Evolutionary conservation across 2,329 filamentous ascomycete genomes (phyloP).

Genomic region (Fusarium sambucinum): DNA sequence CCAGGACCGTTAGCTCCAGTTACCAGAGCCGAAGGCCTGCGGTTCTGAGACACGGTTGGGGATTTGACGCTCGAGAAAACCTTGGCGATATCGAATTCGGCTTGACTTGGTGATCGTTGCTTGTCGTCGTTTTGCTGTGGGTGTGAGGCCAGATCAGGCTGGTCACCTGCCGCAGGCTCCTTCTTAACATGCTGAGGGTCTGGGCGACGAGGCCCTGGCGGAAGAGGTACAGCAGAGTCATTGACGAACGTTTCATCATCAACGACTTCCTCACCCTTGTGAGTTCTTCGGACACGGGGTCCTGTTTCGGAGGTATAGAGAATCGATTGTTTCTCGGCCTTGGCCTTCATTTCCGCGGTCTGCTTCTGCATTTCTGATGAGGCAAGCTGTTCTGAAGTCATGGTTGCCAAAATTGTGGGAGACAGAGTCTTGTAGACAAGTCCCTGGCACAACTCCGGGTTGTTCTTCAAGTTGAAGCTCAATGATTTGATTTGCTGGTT

Average conservation of each 20-base stretch:
- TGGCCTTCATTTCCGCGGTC: slow-evolving; percentile 80
- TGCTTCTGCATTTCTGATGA: slow-evolving; percentile 88
- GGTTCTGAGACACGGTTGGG: slow-evolving; percentile 65
- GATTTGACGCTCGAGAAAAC: slow-evolving; percentile 88
- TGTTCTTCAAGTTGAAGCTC: slow-evolving; percentile 89
- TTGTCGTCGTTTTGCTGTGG: slow-evolving; percentile 60
- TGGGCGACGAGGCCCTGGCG: slow-evolving; percentile 40
- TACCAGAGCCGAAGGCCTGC: slow-evolving; percentile 62
- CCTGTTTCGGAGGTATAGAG: slow-evolving; percentile 77
- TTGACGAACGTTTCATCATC: slow-evolving; percentile 74
- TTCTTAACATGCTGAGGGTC: slow-evolving; percentile 51
- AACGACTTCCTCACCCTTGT: slow-evolving; percentile 94
- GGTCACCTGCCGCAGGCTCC: slow-evolving; percentile 49
- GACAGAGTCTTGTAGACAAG: slow-evolving; percentile 79
- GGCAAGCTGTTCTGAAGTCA: slow-evolving; percentile 91
- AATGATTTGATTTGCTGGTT: slow-evolving; percentile 78
- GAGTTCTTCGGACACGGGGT: slow-evolving; percentile 86
- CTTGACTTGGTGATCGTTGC: slow-evolving; percentile 63
- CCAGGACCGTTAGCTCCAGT: slow-evolving; percentile 67
- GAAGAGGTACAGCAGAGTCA: slow-evolving; percentile 52
- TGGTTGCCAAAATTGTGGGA: slow-evolving; percentile 82
- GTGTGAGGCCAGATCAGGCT: slow-evolving; percentile 44
- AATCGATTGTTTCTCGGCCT: slow-evolving; percentile 85
- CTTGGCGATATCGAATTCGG: slow-evolving; percentile 84
- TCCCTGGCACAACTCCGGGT: slow-evolving; percentile 79